Base-by-base conservation (phyloP, 305 asterid species). In the Solanum chacoense region DNA sequence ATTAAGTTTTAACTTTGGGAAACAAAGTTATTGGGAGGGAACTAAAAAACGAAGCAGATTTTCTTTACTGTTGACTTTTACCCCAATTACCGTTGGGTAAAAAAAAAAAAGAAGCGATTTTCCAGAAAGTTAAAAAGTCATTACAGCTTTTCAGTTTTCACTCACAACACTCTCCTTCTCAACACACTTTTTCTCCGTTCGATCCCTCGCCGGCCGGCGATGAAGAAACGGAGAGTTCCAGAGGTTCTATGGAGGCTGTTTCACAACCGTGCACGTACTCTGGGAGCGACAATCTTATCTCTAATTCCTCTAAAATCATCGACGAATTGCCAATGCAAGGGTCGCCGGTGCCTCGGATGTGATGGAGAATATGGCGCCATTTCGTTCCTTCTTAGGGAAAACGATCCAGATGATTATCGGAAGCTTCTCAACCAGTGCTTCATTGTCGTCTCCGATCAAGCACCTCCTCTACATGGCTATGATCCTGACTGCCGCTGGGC, bases 241-340 rank as follows among this genome's bases (percentile, higher is more conserved):
- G 93, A 92, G 89, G 93, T 94, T 37, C 91, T 96, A 22, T 97
- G 97, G 98, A 90, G 94, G 71, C 77, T 94, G 34, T 97, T 95
- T 93, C 89, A 87, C 74, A 50, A 91, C 88, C 94, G 96, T 12
- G 98, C 98, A 11, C 94, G 95, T 75, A 89, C 98, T 32, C 95
- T 97, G 4, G 92, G 90, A 24, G 94, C 94, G 26, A 94, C 98
- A 11, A 91, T 97, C 32, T 31, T 92, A 29, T 92, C 96, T 45
- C 79, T 94, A 73, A 55, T 93, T 85, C 96, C 94, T 40, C 89
- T 92, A 5, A 72, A 93, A 38, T 7, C 81, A 20, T 91, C 85
- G 74, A 92, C 77, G 55, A 84, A 89, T n/a, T 95, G 98, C 92
- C 91, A 73, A 34, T 96, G 98, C 88, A 86, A 85, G 36, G 90